Percentiles rank a stretch among this genome's conserved stretches.
phyloP scores from a whole-genome alignment of 2,329 filamentous ascomycete species.

The Monosporascus sp. region DNA sequence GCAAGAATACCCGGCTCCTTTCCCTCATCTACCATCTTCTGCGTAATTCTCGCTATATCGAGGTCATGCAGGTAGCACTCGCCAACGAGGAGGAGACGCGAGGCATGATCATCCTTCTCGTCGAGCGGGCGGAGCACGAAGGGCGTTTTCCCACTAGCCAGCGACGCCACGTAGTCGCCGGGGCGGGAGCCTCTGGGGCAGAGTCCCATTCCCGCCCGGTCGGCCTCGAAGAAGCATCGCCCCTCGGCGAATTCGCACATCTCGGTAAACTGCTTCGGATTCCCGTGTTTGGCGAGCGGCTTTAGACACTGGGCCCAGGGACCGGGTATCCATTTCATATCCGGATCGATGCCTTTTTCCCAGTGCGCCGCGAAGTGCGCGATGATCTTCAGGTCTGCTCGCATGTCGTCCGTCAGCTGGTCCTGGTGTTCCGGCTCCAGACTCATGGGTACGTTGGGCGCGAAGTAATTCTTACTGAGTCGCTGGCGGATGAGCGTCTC shows the following conservation, averaged over 20 bases:
- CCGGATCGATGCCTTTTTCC: neutral
- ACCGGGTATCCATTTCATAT: slow-evolving; percentile 1
- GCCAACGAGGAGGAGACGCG: neutral
- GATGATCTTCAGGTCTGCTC: slow-evolving; percentile 1
- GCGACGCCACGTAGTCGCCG: neutral
- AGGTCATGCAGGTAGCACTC: slow-evolving; percentile 3
- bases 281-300: slow-evolving; percentile 1
- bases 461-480: neutral
- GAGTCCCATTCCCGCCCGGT: neutral
- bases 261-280: slow-evolving; percentile 1
- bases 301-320: neutral
- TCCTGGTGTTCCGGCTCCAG: neutral
- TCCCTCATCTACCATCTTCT: neutral
- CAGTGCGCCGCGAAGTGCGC: slow-evolving; percentile 2
- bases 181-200: neutral
- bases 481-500: slow-evolving; percentile 2
- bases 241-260: slow-evolving; percentile 2
- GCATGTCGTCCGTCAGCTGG: neutral
- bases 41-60: slow-evolving; percentile 1
- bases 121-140: neutral
- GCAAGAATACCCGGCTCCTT: no score
- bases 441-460: neutral
- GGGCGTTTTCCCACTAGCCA: neutral
- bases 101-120: neutral
- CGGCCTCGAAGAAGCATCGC: slow-evolving; percentile 2